Conservation (phyloP, 768 basidiomycete genomes). For the Strobilomyces dryophilus region DNA sequence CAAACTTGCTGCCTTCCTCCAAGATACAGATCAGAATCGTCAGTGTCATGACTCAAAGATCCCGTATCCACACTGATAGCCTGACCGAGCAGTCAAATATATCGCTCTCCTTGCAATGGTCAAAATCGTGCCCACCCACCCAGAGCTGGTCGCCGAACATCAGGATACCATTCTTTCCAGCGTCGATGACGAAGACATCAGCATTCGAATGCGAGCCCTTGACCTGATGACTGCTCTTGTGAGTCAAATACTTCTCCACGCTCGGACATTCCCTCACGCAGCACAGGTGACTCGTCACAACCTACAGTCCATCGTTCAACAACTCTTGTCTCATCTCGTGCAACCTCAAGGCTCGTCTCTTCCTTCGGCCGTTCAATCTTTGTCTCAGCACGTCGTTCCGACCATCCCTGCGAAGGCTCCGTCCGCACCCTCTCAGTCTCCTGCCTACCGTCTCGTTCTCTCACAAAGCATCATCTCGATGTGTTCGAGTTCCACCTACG, state of each 20-base stretch:
- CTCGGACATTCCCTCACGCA: background rate
- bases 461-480: conserved; percentile 83
- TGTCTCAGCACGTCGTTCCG: conserved; percentile 50
- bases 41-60: conserved; percentile 34
- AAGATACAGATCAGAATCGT: conserved; percentile 96
- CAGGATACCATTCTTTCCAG: conserved; percentile 88
- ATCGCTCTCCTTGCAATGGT: conserved; percentile 93
- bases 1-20: conserved; percentile 87
- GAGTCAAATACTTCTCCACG: conserved; percentile 14
- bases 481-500: conserved; percentile 78
- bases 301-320: conserved; percentile 85
- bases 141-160: conserved; percentile 85
- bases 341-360: conserved; percentile 47
- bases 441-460: conserved; percentile 82
- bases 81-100: conserved; percentile 76
- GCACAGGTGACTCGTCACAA: conserved; percentile 76
- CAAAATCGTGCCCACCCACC: conserved; percentile 92
- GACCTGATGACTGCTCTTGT: conserved; percentile 95
- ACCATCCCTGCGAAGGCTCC: conserved; percentile 35
- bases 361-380: conserved; percentile 53
- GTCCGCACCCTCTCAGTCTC: conserved; percentile 60
- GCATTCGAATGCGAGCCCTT: conserved; percentile 92
- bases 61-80: conserved; percentile 13
- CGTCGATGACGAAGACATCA: conserved; percentile 90
- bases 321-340: conserved; percentile 83